Base-by-base conservation (phyloP, 106 monocot species). In the Platanthera guangdongensis region DNA sequence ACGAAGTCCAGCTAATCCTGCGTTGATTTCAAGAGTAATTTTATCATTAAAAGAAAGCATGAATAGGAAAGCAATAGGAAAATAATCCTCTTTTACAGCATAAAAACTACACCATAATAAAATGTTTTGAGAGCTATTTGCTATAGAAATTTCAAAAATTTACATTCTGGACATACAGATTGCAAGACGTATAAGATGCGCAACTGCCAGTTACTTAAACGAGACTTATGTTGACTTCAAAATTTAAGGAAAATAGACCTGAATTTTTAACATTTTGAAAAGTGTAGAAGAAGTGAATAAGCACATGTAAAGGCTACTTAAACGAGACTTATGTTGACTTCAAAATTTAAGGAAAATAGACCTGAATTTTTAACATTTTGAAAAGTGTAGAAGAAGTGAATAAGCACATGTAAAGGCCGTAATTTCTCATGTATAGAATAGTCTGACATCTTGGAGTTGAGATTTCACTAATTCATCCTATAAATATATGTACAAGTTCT, bases 1-100 rank as follows among this genome's bases (percentile, higher is more conserved):
- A 82, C 99, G 91, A 77, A 99, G 92, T 64, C 94, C 94, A 84
- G 94, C 99, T 75, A 99, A 94, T 57, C 94, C 99, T 99, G 84
- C 74, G 65, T 39, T 47, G 71, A 6, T 55, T 51, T 53, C 7
- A 65, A 65, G 32, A 30, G 9, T 12, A 65, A 65, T 30, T 65
- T 65, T 65, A 65, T 65, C 32, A 65, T 60, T 60, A 59, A 48
- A 19, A 46, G 53, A 16, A 75, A 46, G 25, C 25, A 22, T 45
- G 9, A 68, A 68, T 30, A 68, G 30, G 5, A 68, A 13, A 45
- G 13, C 30, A 11, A 68, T 46, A 32, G 45, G 45, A 68, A 68
- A 68, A 45, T 3, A 68, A 47, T 12, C 9, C 46, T 45, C 21
- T 45, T 15, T 68, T 46, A 45, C 68, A 46, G 46, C 68, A 64